Evolutionary conservation across 495 filamentous ascomycete genomes (phyloP).

Genomic region (Penicillium mononematosum): DNA sequence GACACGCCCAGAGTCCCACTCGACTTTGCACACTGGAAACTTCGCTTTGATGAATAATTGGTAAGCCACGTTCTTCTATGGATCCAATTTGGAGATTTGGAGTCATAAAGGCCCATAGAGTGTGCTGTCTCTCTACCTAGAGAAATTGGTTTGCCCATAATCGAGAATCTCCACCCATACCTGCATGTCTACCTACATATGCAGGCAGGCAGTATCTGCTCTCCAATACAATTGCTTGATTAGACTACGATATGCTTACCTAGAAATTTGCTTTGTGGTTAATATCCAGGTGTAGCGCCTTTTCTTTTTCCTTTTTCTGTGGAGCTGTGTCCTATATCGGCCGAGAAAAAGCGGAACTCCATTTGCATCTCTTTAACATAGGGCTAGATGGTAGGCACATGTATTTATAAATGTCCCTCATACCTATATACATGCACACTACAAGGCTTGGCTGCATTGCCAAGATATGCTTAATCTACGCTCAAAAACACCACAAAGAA

Average conservation of each 20-base stretch:
- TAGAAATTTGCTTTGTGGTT: neutral
- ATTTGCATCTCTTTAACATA: neutral
- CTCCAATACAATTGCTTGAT: neutral
- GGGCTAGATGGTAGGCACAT: neutral
- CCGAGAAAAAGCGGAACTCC: neutral
- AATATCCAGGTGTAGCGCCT: neutral
- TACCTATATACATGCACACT: neutral
- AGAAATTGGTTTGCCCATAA: neutral
- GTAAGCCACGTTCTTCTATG: constrained; percentile 14
- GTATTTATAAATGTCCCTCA: neutral
- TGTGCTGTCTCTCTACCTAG: neutral
- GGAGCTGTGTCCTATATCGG: constrained; percentile 1
- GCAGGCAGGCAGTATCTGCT: neutral
- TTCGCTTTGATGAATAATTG: constrained; percentile 17
- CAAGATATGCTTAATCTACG: constrained; percentile 1
- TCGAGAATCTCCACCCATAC: neutral
- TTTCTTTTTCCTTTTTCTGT: neutral
- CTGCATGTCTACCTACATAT: neutral
- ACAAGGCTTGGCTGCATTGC: neutral
- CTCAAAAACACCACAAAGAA: neutral
- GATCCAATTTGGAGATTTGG: constrained; percentile 1
- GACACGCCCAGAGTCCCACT: constrained; percentile 2
- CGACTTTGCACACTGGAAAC: constrained; percentile 12
- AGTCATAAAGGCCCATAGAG: neutral
- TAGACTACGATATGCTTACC: neutral